phyloP scores from a whole-genome alignment of 2,329 filamentous ascomycete species.

The Chrysoporthe cubensis region DNA sequence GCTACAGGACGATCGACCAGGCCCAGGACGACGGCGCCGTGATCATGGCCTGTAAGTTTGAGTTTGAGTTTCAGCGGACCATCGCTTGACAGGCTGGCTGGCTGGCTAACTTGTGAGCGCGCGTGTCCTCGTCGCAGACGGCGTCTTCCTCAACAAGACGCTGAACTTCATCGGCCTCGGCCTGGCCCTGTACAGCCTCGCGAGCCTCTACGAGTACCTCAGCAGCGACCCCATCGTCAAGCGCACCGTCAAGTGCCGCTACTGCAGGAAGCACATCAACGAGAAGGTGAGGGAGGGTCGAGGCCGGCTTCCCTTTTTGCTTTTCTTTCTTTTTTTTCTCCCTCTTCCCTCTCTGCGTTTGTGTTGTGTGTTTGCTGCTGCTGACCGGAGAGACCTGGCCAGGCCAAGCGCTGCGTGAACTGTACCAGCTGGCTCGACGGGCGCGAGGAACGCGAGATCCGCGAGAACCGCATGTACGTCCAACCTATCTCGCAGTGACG shows the following conservation, averaged over 20 bases:
- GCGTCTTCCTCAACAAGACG: conserved; percentile 64
- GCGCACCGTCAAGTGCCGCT: conserved; percentile 69
- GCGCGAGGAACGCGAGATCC: conserved; percentile 44
- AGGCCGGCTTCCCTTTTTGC: too few relatives aligned
- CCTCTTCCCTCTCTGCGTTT: neutral
- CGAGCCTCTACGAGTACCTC: conserved; percentile 62
- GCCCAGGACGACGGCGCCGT: conserved; percentile 73
- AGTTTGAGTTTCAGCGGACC: too few relatives aligned
- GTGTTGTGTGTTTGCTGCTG: neutral
- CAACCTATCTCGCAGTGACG: neutral
- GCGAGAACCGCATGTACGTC: conserved; percentile 43
- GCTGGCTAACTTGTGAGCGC: neutral
- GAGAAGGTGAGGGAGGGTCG: conserved; percentile 54
- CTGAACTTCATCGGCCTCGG: conserved; percentile 70
- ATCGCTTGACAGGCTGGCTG: neutral
- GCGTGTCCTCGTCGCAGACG: conserved; percentile 32
- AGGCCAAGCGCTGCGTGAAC: conserved; percentile 52
- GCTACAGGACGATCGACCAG: conserved; percentile 72
- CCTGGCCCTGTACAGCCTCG: conserved; percentile 66
- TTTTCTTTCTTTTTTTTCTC: neutral
- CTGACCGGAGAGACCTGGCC: neutral
- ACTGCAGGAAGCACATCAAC: conserved; percentile 66
- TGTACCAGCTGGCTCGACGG: conserved; percentile 58
- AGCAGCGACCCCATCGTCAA: conserved; percentile 72
- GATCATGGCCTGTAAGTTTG: conserved; percentile 56